A percentile compares a stretch with the other conserved stretches of the same genome.
phyloP scores from a whole-genome alignment of 306 rosid genomes.

The Acacia acuminata region DNA sequence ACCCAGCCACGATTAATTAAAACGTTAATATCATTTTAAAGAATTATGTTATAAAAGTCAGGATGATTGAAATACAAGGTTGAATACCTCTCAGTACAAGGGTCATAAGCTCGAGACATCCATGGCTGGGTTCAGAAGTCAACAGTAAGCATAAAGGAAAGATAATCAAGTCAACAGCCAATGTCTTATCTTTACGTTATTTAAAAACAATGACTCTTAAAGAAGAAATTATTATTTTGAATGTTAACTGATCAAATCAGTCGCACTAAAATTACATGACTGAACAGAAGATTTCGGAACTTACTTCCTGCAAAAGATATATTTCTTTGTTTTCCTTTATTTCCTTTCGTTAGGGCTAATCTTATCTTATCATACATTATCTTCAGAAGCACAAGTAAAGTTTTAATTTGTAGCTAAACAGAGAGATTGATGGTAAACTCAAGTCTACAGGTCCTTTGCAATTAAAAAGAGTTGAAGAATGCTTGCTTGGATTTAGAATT shows the following conservation, averaged over 20 bases:
- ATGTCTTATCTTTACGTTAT: background rate
- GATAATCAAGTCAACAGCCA: too few species aligned
- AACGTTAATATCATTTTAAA: too few species aligned
- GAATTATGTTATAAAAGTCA: too few species aligned
- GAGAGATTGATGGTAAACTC: too few species aligned
- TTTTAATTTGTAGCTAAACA: too few species aligned
- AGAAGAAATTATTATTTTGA: background rate
- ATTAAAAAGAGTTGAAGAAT: too few species aligned
- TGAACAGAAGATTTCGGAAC: background rate
- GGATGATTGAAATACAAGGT: conserved; percentile 81
- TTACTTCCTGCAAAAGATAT: background rate
- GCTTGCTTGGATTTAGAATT: too few species aligned
- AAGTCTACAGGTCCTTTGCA: too few species aligned
- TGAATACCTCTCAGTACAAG: conserved; percentile 87
- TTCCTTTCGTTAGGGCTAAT: background rate
- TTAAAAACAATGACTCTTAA: background rate
- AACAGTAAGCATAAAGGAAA: conserved; percentile 21
- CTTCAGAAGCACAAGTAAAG: too few species aligned
- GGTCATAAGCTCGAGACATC: conserved; percentile 96
- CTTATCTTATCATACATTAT: too few species aligned
- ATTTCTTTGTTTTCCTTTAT: background rate
- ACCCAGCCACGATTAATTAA: too few species aligned
- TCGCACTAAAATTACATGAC: background rate
- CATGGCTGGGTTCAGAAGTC: conserved; percentile 72
- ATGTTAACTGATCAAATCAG: background rate